phyloP scores from a whole-genome alignment of 192 early-diverging fungal genomes.

The Dissophora ornata region DNA sequence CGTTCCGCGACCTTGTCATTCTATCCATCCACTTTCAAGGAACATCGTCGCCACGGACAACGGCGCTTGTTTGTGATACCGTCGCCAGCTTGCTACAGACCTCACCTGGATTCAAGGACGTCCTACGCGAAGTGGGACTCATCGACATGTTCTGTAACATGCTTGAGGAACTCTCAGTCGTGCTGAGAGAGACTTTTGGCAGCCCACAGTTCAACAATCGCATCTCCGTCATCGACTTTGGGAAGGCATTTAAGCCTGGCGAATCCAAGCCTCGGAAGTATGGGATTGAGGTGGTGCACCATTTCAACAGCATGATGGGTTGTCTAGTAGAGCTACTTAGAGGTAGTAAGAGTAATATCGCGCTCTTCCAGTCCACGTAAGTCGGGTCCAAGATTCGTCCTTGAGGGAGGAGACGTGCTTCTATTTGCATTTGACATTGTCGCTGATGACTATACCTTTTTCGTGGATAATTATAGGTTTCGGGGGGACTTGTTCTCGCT shows the following conservation, averaged over 20 bases:
- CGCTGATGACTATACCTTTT: too few relatives aligned
- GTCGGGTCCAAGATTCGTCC: background rate
- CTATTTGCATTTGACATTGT: too few relatives aligned
- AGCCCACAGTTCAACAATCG: slow-evolving; percentile 55
- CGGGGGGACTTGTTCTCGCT: slow-evolving; percentile 67
- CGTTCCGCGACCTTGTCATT: slow-evolving; percentile 68
- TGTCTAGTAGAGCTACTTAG: slow-evolving; percentile 61
- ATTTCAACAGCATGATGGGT: slow-evolving; percentile 63
- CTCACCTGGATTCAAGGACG: slow-evolving; percentile 63
- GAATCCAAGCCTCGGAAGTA: slow-evolving; percentile 45
- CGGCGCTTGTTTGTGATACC: slow-evolving; percentile 57
- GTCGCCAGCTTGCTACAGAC: slow-evolving; percentile 57
- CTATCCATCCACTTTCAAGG: slow-evolving; percentile 66
- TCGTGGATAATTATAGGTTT: slow-evolving; percentile 36
- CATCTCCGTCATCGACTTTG: slow-evolving; percentile 47
- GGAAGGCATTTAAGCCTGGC: slow-evolving; percentile 41
- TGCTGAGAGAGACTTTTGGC: slow-evolving; percentile 52
- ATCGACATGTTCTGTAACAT: slow-evolving; percentile 68
- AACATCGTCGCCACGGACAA: slow-evolving; percentile 61
- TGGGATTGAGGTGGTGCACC: slow-evolving; percentile 60
- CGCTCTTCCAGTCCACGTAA: slow-evolving; percentile 63
- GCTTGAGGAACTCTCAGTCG: slow-evolving; percentile 62
- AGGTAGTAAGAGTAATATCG: slow-evolving; percentile 55
- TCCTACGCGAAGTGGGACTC: slow-evolving; percentile 69
- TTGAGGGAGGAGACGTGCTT: background rate